Base-by-base conservation (phyloP, 306 rosid species). In the Rosa rugosa region DNA sequence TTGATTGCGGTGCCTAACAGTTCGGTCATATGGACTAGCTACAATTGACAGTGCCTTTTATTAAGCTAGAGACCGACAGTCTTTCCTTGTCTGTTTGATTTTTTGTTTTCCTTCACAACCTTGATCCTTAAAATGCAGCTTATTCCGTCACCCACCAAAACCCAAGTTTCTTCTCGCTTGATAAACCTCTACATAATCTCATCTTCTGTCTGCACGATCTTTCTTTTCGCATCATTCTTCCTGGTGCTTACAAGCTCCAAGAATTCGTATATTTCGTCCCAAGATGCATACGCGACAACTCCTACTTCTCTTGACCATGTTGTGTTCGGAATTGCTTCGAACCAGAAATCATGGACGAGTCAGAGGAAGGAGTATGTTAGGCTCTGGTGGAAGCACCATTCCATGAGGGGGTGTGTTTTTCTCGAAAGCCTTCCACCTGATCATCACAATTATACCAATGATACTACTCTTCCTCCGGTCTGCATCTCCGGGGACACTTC, bases 241-340 rank as follows among this genome's bases (percentile, higher is more conserved):
- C 57, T 89, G 23, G 53, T 88, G 1, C 85, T 80, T 3, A 71
- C 86, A 34, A 44, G 70, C 34, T 80, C 87, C 11, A 80, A 71
- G 69, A 57, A 45, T 10, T 38, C 78, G 0, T 68, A 75, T 13
- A 49, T 77, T n/a, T 66, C 87, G 4, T 3, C 69, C 25, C 71
- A 87, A 46, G 77, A 87, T 53, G 85, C 45, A 44, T 73, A 82
- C n/a, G 72, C 78, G 3, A 60, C 81, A 0, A 91, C 92, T 20
- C 57, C 86, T 0, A 91, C 94, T 27, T 83, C 91, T 23, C 84
- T 90, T 8, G 85, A 88, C 68, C 91, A 94, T 71, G 46, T 95
- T 76, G 98, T 93, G 80, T 95, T 95, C 22, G 98, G 97, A 53
- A 91, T 95, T 80, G 97, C 97, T 13, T 91, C 97, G 14, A 86